Evolutionary conservation across 176 grass and related monocot genomes (phyloP), one percentile per base, ranked within the genome.

Genomic region (Oropetium thomaeum): DNA sequence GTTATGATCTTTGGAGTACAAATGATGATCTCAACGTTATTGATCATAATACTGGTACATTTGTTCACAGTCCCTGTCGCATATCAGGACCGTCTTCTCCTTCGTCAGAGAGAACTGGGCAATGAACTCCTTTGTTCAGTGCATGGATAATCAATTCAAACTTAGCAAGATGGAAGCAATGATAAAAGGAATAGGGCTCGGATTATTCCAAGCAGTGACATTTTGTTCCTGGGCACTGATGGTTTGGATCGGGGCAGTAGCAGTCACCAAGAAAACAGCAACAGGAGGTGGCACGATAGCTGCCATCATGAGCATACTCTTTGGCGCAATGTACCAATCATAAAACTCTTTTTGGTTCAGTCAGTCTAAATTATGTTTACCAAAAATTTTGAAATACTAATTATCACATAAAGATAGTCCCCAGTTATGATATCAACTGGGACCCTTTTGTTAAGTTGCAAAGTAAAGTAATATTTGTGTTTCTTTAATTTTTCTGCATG

Each of bases 61-160:
- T 63, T 17, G 62, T 70, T 38, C 33, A 34, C 88, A 92, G 85
- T 82, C 85, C 43, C 19, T 92, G 26, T 82, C 85, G 30, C 70
- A 92, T 60, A 85, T 92, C 51, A 84, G 82, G 75, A 92, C 78
- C 2, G 82, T 92, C 22, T 85, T 92, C 75, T 92, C 89, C 22
- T 92, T 92, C 37, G 89, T 85, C 9, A 85, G 89, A 66, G 89
- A 92, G 76, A 79, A 55, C 27, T 79, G 49, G 4, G 74, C 85
- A 11, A 51, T 92, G 4, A 85, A 75, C 61, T 74, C 72, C 51
- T 88, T 88, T 70, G 60, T 69, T 38, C 35, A 79, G 58, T 82
- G 70, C 70, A 82, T 88, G 77, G 79, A 75, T 25, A 70, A 82
- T 66, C 89, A 92, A 71, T 79, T 82, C 63, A 40, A 6, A 22